Evolutionary conservation across 352 stramenopile genomes (phyloP).

Genomic region (Phytophthora brassicae): DNA sequence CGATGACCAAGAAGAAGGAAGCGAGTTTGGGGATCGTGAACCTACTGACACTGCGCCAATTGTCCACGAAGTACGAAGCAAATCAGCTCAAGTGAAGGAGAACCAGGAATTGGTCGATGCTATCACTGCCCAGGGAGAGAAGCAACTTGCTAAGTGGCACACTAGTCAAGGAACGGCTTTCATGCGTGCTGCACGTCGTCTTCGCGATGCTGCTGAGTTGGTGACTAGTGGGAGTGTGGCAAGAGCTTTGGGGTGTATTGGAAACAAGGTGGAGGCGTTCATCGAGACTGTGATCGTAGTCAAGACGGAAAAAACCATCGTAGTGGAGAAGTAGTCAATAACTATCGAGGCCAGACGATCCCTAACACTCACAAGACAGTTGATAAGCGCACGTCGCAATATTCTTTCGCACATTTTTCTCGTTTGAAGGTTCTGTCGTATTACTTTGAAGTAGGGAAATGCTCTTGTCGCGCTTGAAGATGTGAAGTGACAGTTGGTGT

Average conservation of each 20-base stretch:
- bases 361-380: background rate
- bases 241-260: slow-evolving; percentile 43
- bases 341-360: too few relatives aligned
- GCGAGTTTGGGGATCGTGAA: background rate
- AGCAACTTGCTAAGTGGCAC: slow-evolving; percentile 33
- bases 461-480: slow-evolving; percentile 17
- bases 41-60: background rate
- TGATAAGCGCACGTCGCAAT: slow-evolving; percentile 3
- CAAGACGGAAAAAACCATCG: too few relatives aligned
- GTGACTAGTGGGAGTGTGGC: slow-evolving; percentile 41
- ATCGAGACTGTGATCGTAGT: slow-evolving; percentile 36
- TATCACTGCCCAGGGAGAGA: slow-evolving; percentile 41
- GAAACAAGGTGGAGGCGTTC: slow-evolving; percentile 47
- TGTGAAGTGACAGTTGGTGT: background rate
- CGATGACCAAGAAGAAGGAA: slow-evolving; percentile 28
- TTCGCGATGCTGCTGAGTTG: slow-evolving; percentile 34
- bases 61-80: background rate
- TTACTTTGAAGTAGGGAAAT: slow-evolving; percentile 3
- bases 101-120: slow-evolving; percentile 55
- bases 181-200: slow-evolving; percentile 39
- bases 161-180: slow-evolving; percentile 46
- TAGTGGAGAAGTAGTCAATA: too few relatives aligned
- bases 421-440: background rate
- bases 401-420: slow-evolving; percentile 4
- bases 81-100: background rate